phyloP scores from a whole-genome alignment of 2,329 filamentous ascomycete species.

The Verticillium tricorpus region DNA sequence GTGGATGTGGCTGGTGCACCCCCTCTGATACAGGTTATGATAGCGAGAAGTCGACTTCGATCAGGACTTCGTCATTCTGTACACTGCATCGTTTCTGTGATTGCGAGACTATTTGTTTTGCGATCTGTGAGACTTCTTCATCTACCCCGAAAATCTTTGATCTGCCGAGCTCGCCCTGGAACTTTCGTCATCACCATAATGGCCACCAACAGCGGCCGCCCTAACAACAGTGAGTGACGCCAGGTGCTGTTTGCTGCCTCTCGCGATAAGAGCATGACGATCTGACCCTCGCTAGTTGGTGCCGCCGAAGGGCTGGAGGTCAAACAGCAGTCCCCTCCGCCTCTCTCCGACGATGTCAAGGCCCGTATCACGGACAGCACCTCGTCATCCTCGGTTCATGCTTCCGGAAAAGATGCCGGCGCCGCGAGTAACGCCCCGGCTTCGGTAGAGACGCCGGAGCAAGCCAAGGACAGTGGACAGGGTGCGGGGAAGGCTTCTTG shows the following conservation, averaged over 20 bases:
- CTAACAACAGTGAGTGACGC: constrained; percentile 35
- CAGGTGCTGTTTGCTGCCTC: background rate
- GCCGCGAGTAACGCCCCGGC: constrained; percentile 25
- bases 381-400: constrained; percentile 20
- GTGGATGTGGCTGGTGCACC: background rate
- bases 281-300: constrained; percentile 27
- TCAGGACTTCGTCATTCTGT: constrained; percentile 34
- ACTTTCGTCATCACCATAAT: constrained; percentile 32
- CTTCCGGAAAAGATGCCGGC: constrained; percentile 30
- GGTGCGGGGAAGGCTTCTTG: background rate
- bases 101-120: too few relatives aligned
- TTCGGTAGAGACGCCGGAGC: constrained; percentile 48
- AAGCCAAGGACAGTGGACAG: constrained; percentile 43
- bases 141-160: too few relatives aligned
- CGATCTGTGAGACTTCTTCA: too few relatives aligned
- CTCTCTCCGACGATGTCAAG: constrained; percentile 35
- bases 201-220: constrained; percentile 53
- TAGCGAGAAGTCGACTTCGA: constrained; percentile 10
- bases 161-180: too few relatives aligned
- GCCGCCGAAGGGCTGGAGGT: constrained; percentile 33
- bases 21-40: background rate
- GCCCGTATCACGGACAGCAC: constrained; percentile 30
- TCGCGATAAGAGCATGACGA: background rate
- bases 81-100: constrained; percentile 24
- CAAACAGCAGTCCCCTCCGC: constrained; percentile 33